Evolutionary conservation across 768 basidiomycete species (phyloP).

Genomic region (Pulveroboletus sp.): DNA sequence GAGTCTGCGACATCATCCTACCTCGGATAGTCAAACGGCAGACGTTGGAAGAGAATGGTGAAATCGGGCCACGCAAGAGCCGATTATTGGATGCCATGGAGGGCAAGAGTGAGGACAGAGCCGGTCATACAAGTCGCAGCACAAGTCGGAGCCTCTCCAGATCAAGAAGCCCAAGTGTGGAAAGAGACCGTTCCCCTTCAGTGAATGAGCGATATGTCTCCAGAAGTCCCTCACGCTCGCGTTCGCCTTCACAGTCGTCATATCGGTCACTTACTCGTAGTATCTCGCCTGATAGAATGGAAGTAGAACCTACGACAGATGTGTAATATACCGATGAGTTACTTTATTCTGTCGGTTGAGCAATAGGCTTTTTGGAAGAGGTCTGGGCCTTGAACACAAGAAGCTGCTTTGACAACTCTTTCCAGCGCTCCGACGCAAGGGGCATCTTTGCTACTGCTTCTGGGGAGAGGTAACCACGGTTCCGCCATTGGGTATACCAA

Average conservation of each 20-base stretch:
- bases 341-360: constrained; percentile 19
- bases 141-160: constrained; percentile 24
- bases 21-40: constrained; percentile 84
- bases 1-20: constrained; percentile 94
- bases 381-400: constrained; percentile 42
- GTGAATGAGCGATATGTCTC: constrained; percentile 58
- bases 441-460: constrained; percentile 56
- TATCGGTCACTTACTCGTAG: constrained; percentile 56
- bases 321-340: constrained; percentile 11
- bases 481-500: constrained; percentile 71
- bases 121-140: constrained; percentile 39
- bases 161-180: constrained; percentile 23
- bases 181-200: constrained; percentile 35
- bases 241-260: constrained; percentile 39
- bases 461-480: constrained; percentile 71
- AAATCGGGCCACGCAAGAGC: constrained; percentile 81
- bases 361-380: constrained; percentile 26
- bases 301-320: constrained; percentile 27
- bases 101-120: constrained; percentile 52
- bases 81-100: constrained; percentile 86
- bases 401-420: constrained; percentile 55
- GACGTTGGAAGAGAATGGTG: constrained; percentile 87
- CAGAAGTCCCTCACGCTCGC: constrained; percentile 49
- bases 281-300: constrained; percentile 55
- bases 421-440: constrained; percentile 68